Conservation (phyloP, 2,329 filamentous ascomycete genomes). For the Curvularia spicifera region DNA sequence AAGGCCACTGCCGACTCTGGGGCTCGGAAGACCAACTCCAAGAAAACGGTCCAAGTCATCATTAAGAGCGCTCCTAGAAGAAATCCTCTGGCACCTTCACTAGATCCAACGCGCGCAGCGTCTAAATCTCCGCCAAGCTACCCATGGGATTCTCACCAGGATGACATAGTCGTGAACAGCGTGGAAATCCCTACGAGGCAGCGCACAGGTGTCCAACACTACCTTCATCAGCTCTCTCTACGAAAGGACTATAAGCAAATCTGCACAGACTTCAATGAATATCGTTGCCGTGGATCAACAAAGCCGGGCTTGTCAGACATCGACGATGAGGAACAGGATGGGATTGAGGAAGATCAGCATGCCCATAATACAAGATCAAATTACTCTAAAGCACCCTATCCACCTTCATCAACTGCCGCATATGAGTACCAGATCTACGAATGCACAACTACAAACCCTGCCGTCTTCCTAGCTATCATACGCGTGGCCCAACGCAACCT, state of each 20-base stretch:
- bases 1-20: neutral
- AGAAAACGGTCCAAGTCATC: neutral
- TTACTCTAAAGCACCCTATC: slow-evolving; percentile 6
- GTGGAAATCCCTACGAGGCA: slow-evolving; percentile 8
- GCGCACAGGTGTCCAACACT: slow-evolving; percentile 13
- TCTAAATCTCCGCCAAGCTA: neutral
- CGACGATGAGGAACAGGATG: neutral
- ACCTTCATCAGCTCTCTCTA: slow-evolving; percentile 10
- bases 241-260: slow-evolving; percentile 3
- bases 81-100: neutral
- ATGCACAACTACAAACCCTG: slow-evolving; percentile 23
- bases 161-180: slow-evolving; percentile 26
- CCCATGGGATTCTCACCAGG: slow-evolving; percentile 22
- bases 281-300: neutral
- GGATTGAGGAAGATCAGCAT: neutral
- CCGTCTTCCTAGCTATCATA: slow-evolving; percentile 30
- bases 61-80: neutral
- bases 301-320: neutral
- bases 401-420: neutral
- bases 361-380: neutral
- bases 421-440: slow-evolving; percentile 25
- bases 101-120: neutral
- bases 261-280: neutral
- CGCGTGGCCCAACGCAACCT: slow-evolving; percentile 31
- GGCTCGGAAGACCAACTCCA: neutral